These are phyloP conservation scores for Aciculoconidium aculeatum DNA, from an alignment of 805 yeast genomes.

Conservation along the genomic window DNA sequence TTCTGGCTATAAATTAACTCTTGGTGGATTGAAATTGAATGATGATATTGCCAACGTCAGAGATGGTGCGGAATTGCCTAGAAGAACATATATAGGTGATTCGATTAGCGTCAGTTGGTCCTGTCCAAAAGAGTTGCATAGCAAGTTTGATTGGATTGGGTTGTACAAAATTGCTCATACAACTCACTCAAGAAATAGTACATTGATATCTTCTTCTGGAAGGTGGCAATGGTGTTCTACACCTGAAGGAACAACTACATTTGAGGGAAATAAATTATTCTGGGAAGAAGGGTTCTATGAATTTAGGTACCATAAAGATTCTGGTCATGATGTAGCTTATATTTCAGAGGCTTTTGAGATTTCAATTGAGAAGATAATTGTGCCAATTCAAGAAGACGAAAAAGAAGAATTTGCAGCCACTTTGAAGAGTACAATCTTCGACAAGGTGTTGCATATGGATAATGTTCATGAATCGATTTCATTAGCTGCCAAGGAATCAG, in stretches of 20 bases:
- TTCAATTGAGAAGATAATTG: slow-evolving; percentile 32
- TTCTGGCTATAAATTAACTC: slow-evolving; percentile 25
- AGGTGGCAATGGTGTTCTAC: slow-evolving; percentile 49
- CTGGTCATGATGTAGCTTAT: slow-evolving; percentile 63
- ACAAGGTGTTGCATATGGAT: slow-evolving; percentile 20
- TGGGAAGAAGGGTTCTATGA: slow-evolving; percentile 73
- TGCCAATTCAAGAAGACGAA: slow-evolving; percentile 26
- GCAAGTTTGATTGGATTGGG: slow-evolving; percentile 69
- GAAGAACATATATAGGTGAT: slow-evolving; percentile 37
- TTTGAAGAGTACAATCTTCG: slow-evolving; percentile 28
- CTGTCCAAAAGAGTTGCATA: slow-evolving; percentile 41
- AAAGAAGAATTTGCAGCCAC: slow-evolving; percentile 24
- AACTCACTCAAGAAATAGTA: slow-evolving; percentile 47
- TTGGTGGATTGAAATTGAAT: slow-evolving; percentile 16
- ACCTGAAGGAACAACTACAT: slow-evolving; percentile 42
- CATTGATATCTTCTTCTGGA: slow-evolving; percentile 57
- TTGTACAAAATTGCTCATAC: slow-evolving; percentile 60
- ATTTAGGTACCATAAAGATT: slow-evolving; percentile 62
- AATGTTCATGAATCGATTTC: slow-evolving; percentile 23
- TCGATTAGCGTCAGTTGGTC: slow-evolving; percentile 52
- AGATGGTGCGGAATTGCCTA: slow-evolving; percentile 8
- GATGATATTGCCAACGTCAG: slow-evolving; percentile 7
- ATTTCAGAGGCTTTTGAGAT: slow-evolving; percentile 65
- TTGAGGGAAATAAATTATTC: slow-evolving; percentile 42
- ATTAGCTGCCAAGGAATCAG: slow-evolving; percentile 18